A percentile compares a stretch with the other conserved stretches of the same genome.
Evolutionary conservation across 805 yeast genomes (phyloP).

Genomic region (Sugiyamaella boreocaroliniensis): DNA sequence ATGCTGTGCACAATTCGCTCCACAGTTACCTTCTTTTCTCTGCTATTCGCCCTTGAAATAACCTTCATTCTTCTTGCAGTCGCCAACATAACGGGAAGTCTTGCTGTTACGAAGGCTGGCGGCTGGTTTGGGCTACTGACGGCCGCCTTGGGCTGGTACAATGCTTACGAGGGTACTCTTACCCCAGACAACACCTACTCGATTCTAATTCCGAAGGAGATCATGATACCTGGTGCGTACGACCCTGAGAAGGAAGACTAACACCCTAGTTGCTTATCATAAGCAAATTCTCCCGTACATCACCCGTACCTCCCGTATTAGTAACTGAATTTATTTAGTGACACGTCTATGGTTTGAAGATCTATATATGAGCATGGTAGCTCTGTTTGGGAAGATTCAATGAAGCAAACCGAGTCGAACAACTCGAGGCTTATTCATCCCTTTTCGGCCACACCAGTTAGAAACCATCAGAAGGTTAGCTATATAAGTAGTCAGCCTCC

Average conservation of each 20-base stretch:
- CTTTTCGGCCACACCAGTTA: too few species aligned
- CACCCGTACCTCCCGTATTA: too few species aligned
- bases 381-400: too few species aligned
- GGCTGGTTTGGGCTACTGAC: slow-evolving; percentile 54
- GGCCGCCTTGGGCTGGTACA: slow-evolving; percentile 52
- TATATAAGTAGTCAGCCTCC: too few species aligned
- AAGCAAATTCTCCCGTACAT: too few species aligned
- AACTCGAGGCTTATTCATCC: too few species aligned
- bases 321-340: too few species aligned
- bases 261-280: too few species aligned
- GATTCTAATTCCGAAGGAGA: not conserved
- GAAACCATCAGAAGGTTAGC: too few species aligned
- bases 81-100: slow-evolving; percentile 43
- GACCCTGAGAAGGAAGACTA: not conserved
- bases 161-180: slow-evolving; percentile 56
- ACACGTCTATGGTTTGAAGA: too few species aligned
- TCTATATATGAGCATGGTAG: too few species aligned
- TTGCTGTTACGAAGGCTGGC: slow-evolving; percentile 45
- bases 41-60: slow-evolving; percentile 46
- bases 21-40: slow-evolving; percentile 53
- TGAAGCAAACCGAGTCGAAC: too few species aligned
- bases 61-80: slow-evolving; percentile 50
- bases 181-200: slow-evolving; percentile 51
- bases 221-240: not conserved
- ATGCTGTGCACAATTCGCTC: slow-evolving; percentile 52